Evolutionary conservation across 257 asterid species (phyloP).

Genomic region (Ophiorrhiza pumila): DNA sequence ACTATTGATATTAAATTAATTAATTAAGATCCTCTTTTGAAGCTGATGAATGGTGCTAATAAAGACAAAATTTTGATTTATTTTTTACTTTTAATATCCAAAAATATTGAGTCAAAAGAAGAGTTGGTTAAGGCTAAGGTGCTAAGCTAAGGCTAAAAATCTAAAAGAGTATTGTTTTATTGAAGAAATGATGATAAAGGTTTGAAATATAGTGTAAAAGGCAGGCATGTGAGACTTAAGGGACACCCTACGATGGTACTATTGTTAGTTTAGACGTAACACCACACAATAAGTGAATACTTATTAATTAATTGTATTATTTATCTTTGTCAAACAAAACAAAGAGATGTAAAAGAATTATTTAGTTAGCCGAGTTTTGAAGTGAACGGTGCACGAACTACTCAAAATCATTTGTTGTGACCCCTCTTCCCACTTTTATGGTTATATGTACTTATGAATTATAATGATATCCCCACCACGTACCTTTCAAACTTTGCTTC

Average conservation of each 20-base stretch:
- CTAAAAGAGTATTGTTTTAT: neutral
- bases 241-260: slow-evolving; percentile 1
- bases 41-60: slow-evolving; percentile 12
- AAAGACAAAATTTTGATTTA: neutral
- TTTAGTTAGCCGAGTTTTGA: slow-evolving; percentile 11
- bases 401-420: neutral
- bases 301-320: too few species aligned
- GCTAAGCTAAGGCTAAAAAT: neutral
- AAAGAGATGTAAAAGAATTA: neutral
- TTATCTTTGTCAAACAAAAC: neutral
- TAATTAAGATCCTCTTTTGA: slow-evolving; percentile 22
- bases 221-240: slow-evolving; percentile 20
- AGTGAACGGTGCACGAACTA: slow-evolving; percentile 10
- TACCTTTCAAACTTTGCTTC: slow-evolving; percentile 1
- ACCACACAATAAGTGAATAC: neutral
- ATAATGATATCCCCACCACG: neutral
- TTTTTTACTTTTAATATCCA: neutral
- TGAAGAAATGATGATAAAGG: neutral
- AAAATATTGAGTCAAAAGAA: neutral
- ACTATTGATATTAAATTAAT: slow-evolving; percentile 2
- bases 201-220: neutral
- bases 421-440: neutral
- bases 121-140: neutral
- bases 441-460: neutral
- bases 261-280: slow-evolving; percentile 1